Evolutionary conservation across 2,329 filamentous ascomycete species (phyloP).

Genomic region (Alternaria sp.): DNA sequence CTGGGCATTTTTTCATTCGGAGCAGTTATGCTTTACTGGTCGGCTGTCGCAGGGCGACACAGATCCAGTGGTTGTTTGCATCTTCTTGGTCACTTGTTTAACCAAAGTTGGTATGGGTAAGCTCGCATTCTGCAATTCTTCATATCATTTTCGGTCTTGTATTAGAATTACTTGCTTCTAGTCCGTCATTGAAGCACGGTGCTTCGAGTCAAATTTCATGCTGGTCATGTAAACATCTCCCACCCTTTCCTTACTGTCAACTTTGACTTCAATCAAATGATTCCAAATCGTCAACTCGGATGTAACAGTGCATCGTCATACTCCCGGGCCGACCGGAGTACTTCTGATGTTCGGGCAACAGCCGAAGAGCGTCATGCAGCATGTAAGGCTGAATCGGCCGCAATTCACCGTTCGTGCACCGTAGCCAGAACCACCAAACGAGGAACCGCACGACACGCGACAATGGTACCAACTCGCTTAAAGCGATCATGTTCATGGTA

Average conservation of each 20-base stretch:
- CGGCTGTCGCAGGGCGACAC: background rate
- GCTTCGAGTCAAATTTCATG: constrained; percentile 1
- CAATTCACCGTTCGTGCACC: background rate
- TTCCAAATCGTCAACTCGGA: background rate
- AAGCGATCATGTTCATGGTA: background rate
- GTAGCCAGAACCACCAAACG: background rate
- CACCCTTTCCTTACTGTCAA: constrained; percentile 1
- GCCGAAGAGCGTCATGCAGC: constrained; percentile 2
- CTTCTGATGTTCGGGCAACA: background rate
- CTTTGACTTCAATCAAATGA: background rate
- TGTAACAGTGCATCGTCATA: background rate
- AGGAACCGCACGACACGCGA: background rate
- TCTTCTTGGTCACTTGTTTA: background rate
- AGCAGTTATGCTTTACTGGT: background rate
- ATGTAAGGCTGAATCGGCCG: background rate
- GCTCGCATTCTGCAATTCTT: background rate
- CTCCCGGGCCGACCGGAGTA: background rate
- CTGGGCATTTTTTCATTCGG: background rate
- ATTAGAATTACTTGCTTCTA: background rate
- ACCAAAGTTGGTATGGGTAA: background rate
- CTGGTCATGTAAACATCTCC: background rate
- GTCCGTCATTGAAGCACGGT: background rate
- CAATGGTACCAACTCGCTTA: background rate
- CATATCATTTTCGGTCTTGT: background rate
- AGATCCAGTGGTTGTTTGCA: background rate